Conservation (phyloP, 768 basidiomycete species). For the Lactarius sanguifluus region DNA sequence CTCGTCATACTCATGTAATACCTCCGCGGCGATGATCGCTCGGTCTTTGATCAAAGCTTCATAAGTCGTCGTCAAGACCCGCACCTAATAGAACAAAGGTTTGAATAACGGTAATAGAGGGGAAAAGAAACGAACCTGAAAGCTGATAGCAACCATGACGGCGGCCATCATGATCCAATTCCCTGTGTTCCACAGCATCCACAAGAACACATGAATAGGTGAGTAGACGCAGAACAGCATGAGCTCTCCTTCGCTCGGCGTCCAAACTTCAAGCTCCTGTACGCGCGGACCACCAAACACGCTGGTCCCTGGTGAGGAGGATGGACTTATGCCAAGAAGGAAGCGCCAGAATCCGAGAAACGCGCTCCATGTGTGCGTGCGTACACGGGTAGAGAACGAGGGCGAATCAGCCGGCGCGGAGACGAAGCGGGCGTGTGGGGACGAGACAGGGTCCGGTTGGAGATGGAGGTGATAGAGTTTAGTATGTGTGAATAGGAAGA, state of each 20-base stretch:
- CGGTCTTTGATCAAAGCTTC: slow-evolving; percentile 70
- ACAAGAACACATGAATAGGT: slow-evolving; percentile 70
- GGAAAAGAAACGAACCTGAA: slow-evolving; percentile 50
- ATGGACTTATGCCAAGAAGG: slow-evolving; percentile 57
- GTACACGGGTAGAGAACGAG: slow-evolving; percentile 34
- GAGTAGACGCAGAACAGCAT: slow-evolving; percentile 75
- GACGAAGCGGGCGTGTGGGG: slow-evolving; percentile 70
- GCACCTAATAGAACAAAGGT: slow-evolving; percentile 41
- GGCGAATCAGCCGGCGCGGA: slow-evolving; percentile 46
- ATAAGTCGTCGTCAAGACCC: slow-evolving; percentile 54
- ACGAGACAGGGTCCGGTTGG: slow-evolving; percentile 62
- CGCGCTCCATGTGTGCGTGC: slow-evolving; percentile 45
- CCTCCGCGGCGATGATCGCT: slow-evolving; percentile 72
- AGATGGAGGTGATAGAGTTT: slow-evolving; percentile 67
- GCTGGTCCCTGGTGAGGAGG: slow-evolving; percentile 25
- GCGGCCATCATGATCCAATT: slow-evolving; percentile 75
- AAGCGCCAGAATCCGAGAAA: slow-evolving; percentile 64
- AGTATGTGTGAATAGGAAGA: slow-evolving; percentile 70
- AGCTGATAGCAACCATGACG: slow-evolving; percentile 65
- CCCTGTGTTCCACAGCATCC: slow-evolving; percentile 65
- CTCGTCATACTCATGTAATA: slow-evolving; percentile 81
- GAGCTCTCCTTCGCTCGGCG: slow-evolving; percentile 68
- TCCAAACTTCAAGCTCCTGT: slow-evolving; percentile 81
- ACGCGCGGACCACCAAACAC: slow-evolving; percentile 41
- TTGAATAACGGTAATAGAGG: slow-evolving; percentile 1